phyloP scores from a whole-genome alignment of 2,329 filamentous ascomycete species.

The Hortaea werneckii region DNA sequence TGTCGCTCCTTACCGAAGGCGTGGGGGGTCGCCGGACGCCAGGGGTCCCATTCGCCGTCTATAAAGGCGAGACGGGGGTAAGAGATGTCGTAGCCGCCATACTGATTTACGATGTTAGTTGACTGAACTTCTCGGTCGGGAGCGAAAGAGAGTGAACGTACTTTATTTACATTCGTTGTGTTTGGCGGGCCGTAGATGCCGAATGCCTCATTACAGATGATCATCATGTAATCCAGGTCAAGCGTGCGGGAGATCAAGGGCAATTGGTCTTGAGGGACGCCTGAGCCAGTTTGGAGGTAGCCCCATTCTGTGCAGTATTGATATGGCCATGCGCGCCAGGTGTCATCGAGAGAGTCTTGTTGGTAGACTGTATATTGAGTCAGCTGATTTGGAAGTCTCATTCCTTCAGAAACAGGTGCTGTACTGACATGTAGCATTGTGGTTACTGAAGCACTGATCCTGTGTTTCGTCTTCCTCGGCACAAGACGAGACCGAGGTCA shows the following conservation, averaged over 20 bases:
- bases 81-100: conserved; percentile 59
- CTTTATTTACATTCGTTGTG: conserved; percentile 57
- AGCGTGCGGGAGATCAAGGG: conserved; percentile 64
- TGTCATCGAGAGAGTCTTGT: conserved; percentile 33
- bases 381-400: no score
- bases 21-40: conserved; percentile 64
- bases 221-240: conserved; percentile 51
- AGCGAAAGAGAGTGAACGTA: not conserved
- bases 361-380: conserved; percentile 27
- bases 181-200: conserved; percentile 57
- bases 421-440: conserved; percentile 31
- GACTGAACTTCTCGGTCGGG: no score
- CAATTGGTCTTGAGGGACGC: conserved; percentile 52
- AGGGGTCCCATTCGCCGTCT: conserved; percentile 70
- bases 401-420: no score
- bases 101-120: conserved; percentile 19
- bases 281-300: conserved; percentile 63
- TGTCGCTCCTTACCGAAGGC: conserved; percentile 37
- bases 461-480: conserved; percentile 28
- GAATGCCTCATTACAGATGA: conserved; percentile 58
- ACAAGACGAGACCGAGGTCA: conserved; percentile 33
- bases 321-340: conserved; percentile 47
- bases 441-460: conserved; percentile 42
- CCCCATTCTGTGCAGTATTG: conserved; percentile 60
- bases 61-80: conserved; percentile 68